phyloP scores from a whole-genome alignment of 192 early-diverging fungal species.

The Backusella sp. region DNA sequence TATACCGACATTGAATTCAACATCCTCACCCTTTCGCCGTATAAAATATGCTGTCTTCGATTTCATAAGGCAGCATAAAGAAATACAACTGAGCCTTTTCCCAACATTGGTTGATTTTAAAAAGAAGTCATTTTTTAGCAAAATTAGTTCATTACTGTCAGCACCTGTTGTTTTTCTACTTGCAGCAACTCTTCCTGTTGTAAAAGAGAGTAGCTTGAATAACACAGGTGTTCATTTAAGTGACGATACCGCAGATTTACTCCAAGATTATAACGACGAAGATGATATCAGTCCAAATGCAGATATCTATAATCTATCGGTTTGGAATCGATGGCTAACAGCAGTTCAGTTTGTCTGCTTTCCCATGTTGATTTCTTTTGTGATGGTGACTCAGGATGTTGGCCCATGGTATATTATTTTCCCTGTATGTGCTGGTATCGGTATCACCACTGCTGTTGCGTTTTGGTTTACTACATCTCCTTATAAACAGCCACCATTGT shows the following conservation, averaged over 20 bases:
- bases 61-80: neutral
- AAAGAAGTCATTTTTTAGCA: constrained; percentile 44
- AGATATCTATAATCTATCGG: neutral
- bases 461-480: constrained; percentile 38
- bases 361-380: constrained; percentile 51
- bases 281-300: constrained; percentile 19
- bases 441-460: constrained; percentile 21
- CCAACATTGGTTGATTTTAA: constrained; percentile 56
- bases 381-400: constrained; percentile 35
- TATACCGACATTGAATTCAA: neutral
- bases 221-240: constrained; percentile 30
- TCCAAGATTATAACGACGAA: constrained; percentile 15
- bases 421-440: constrained; percentile 28
- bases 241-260: constrained; percentile 20
- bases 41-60: neutral
- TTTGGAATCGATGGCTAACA: constrained; percentile 57
- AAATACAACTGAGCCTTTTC: constrained; percentile 28
- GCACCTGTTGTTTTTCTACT: constrained; percentile 54
- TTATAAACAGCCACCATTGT: constrained; percentile 40
- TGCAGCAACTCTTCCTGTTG: constrained; percentile 62
- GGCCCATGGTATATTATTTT: constrained; percentile 27
- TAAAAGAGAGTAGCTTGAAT: constrained; percentile 41
- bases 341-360: constrained; percentile 55
- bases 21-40: neutral
- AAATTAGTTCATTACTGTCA: constrained; percentile 48